Evolutionary conservation across 2,329 filamentous ascomycete genomes (phyloP), one percentile per base, ranked within the genome.

Genomic region (Botrytis cinerea): DNA sequence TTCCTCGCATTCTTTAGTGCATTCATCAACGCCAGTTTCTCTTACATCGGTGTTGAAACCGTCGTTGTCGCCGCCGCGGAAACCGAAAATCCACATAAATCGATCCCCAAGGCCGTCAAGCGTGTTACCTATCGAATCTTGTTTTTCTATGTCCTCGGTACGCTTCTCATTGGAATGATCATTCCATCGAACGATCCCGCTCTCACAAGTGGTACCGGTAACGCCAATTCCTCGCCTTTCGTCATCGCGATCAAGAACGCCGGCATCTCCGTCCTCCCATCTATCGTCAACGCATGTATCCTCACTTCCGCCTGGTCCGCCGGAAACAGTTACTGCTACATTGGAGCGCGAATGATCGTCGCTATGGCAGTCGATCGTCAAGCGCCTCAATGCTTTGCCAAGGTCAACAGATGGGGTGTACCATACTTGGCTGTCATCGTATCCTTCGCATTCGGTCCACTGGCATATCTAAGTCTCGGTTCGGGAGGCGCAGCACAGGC

Each of bases 241-340:
- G 92, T 95, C 72, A 93, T 95, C 76, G 92, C 92, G 25, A 90
- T 91, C 59, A 85, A 87, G 14, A 87, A 88, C 40, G 92, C 92
- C 1, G 89, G 90, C 0, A 90, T 95, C 74, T 86, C 85, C 10
- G 90, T 87, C 4, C 87, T 95, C 5, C 90, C 92, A 0, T 90
- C 89, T 12, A 88, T 92, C 78, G 90, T 92, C 84, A 92, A 93
- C 78, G 90, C 87, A 40, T 88, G 88, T 32, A 87, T 93, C 76
- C 83, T 92, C 70, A 91, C 90, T 14, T 91, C 88, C 1, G 90
- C 90, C 0, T 89, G 87, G 86, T 88, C 87, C 1, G 87, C 87
- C 8, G 87, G 86, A 40, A 89, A 89, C 77, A 86, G 86, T 0
- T 88, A 88, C 82, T 84, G 88, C 67, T 92, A 92, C 81, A 90